Evolutionary conservation across 1,139 yeast genomes (phyloP).

Genomic region (Blastobotrys indianensis): DNA sequence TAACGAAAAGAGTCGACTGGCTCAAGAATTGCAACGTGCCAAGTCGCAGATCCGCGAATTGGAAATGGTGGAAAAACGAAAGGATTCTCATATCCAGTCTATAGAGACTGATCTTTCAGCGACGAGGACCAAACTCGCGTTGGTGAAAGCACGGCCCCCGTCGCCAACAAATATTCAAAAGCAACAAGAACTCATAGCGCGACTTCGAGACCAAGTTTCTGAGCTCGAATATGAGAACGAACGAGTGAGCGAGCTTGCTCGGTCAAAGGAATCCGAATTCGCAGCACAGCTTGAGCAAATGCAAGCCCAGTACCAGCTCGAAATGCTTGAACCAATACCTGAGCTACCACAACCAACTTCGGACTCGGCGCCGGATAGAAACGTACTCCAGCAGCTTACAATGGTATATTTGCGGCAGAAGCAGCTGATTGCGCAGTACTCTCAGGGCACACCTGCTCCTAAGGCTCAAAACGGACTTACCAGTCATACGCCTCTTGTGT

Average conservation of each 20-base stretch:
- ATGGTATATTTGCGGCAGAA: conserved; percentile 3
- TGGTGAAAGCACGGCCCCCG: background rate
- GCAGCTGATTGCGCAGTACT: conserved; percentile 3
- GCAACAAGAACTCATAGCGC: conserved; percentile 5
- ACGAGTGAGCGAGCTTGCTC: no score
- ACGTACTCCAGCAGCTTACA: conserved; percentile 3
- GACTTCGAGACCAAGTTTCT: conserved; percentile 11
- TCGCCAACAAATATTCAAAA: conserved; percentile 4
- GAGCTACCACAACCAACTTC: background rate
- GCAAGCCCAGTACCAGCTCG: no score
- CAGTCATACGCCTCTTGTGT: no score
- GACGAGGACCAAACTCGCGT: conserved; percentile 10
- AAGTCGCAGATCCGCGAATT: conserved; percentile 14
- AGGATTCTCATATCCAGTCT: conserved; percentile 14
- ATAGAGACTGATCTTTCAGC: conserved; percentile 16
- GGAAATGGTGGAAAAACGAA: conserved; percentile 12
- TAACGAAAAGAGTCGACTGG: conserved; percentile 11
- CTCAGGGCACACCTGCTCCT: no score
- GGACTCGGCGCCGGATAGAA: background rate
- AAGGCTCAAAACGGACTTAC: no score
- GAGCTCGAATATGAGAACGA: conserved; percentile 10
- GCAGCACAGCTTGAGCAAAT: no score
- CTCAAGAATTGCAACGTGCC: conserved; percentile 10
- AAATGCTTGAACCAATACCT: no score
- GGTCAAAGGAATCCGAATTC: no score